Evolutionary conservation across 208 protist species (phyloP), one percentile per base, ranked within the genome.

Genomic region (Zelonia costaricensis): DNA sequence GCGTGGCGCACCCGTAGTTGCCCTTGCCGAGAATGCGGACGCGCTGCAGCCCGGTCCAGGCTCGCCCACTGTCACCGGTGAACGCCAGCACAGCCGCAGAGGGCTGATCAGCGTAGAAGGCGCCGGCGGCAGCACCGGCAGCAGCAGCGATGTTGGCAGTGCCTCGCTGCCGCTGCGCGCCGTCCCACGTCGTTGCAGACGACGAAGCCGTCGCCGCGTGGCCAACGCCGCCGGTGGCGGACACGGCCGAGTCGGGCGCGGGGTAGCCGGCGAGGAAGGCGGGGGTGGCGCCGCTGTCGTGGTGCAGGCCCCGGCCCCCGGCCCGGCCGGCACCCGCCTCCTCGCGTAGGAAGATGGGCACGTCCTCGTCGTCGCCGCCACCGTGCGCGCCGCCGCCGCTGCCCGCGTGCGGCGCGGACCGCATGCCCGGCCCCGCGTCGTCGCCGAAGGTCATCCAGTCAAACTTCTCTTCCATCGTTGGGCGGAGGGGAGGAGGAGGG

Each of bases 1-100:
- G 56, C 35, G 87, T 91, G 8, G 87, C 87, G 45, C 80, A 91
- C 40, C 87, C 87, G 74, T 91, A 93, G 52, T 67, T 89, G 25
- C 87, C 87, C 40, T 93, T 93, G 28, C 87, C 87, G 12, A 93
- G 57, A 42, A 93, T 87, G n/a, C 74, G 71, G 20, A 82, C 74
- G 8, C 81, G 66, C 39, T 74, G 40, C 47, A 93, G 53, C 25
- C n/a, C 49, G 13, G 44, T 10, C 77, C 77, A 83, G 25, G 6
- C 3, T 12, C 39, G 9, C 7, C 77, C 77, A 9, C 62, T 74
- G 49, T 76, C 77, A 3, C 67, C 73, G 15, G 13, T 36, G 22
- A 83, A 67, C 35, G 66, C 6, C 20, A 84, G 35, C 0, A 60
- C 40, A 20, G 74, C 67, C 8, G 63, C 65, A 0, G 64, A 80